A percentile compares a stretch with the other conserved stretches of the same genome.
These are phyloP conservation scores for Phanerodontia chrysosporium DNA, from an alignment of 768 basidiomycete species.

Conservation along the genomic window DNA sequence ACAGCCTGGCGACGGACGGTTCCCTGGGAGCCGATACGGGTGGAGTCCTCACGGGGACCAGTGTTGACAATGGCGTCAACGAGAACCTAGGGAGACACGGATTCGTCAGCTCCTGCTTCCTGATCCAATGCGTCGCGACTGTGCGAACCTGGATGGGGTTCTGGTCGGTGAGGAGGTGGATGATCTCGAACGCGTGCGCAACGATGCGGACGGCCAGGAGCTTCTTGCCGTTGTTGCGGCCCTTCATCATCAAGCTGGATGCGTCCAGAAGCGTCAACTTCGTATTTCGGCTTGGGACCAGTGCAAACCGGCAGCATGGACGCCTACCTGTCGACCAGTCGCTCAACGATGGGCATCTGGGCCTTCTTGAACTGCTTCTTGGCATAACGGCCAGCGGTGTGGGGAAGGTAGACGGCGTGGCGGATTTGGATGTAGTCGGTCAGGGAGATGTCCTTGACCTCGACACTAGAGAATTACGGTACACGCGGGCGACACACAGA, in stretches of 20 bases:
- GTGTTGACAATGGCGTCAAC: slow-evolving; percentile 99
- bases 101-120: background rate
- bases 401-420: slow-evolving; percentile 94
- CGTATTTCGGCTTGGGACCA: background rate
- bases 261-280: background rate
- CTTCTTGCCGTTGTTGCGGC: slow-evolving; percentile 99
- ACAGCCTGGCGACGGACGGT: slow-evolving; percentile 99
- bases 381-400: slow-evolving; percentile 98
- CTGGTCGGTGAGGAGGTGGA: slow-evolving; percentile 99
- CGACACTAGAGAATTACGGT: slow-evolving; percentile 55
- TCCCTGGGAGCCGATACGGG: slow-evolving; percentile 99
- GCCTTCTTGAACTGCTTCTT: slow-evolving; percentile 99
- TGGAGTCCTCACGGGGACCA: slow-evolving; percentile 98
- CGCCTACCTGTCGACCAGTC: slow-evolving; percentile 90
- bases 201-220: slow-evolving; percentile 98
- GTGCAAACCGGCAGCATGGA: background rate
- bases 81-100: slow-evolving; percentile 54
- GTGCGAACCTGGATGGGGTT: slow-evolving; percentile 93
- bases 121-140: background rate
- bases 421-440: slow-evolving; percentile 99
- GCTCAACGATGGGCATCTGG: slow-evolving; percentile 99
- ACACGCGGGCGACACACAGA: background rate
- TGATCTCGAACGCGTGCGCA: slow-evolving; percentile 98
- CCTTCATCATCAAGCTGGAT: slow-evolving; percentile 98
- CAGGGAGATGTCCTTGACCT: slow-evolving; percentile 98